Base-by-base conservation (phyloP, 148 eudicot genomes). In the Limonium bicolor region DNA sequence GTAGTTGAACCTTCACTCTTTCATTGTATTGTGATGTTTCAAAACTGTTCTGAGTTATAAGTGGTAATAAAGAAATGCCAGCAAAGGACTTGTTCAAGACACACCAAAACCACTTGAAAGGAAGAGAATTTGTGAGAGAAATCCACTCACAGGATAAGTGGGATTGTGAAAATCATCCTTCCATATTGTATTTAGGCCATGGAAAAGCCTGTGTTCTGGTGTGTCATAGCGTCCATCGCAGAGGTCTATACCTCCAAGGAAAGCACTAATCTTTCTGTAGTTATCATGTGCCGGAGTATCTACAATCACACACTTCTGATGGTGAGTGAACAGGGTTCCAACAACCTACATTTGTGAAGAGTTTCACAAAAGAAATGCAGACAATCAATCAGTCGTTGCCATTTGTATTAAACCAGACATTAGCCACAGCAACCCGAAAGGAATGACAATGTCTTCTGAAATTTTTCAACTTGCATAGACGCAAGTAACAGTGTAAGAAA, bases 221-320 rank as follows among this genome's bases (percentile, higher is more conserved):
- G 97, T 90, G 72, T 90, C 97, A 67, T 90, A 90, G 34, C 97
- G 92, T 47, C 97, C 97, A 59, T 88, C 87, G 64, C 97, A 88
- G 20, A 88, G 78, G 68, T 88, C 97, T 55, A 90, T 51, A 40
- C 97, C 97, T 46, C 97, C 97, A 29, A 84, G 27, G 63, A 84
- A 90, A 21, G 97, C 87, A 40, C 95, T 80, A 48, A 90, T 63
- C 67, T 76, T 80, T 50, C 97, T 64, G 45, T 70, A 66, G 72
- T 80, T 90, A 33, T 95, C 95, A 60, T 29, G 51, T 33, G 82
- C 97, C 63, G 84, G 97, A 16, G 93, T 75, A 66, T 90, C 97
- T 24, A 84, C 82, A 62, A 90, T 84, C 46, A 90, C 93, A 67
- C 97, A 84, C 70, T 90, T 90, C 80, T 90, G 97, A 67, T 90